A percentile compares a stretch with the other conserved stretches of the same genome.
These are phyloP conservation scores for Globisporangium iwayamae DNA, from an alignment of 352 stramenopile genomes.

Conservation along the genomic window DNA sequence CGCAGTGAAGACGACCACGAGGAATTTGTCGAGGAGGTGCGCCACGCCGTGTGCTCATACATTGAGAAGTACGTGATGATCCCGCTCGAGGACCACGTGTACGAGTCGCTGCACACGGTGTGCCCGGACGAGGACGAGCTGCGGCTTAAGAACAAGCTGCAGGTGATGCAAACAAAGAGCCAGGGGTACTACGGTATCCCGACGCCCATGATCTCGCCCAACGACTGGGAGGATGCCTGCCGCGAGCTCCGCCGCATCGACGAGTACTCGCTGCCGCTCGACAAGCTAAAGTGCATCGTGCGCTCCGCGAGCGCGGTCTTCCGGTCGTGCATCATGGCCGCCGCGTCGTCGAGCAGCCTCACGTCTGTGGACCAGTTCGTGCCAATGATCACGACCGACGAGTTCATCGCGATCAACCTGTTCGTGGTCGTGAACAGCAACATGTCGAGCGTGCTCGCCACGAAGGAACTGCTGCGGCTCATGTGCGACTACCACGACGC, in stretches of 20 bases:
- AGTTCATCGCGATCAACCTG: conserved; percentile 62
- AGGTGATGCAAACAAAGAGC: conserved; percentile 45
- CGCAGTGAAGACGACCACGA: conserved; percentile 46
- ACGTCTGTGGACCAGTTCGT: conserved; percentile 36
- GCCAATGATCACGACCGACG: conserved; percentile 53
- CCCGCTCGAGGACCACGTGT: conserved; percentile 55
- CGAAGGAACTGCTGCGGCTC: conserved; percentile 46
- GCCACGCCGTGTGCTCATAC: conserved; percentile 44
- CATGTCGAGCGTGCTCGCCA: conserved; percentile 40
- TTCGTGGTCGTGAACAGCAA: conserved; percentile 59
- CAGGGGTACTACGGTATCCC: conserved; percentile 58
- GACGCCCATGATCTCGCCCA: conserved; percentile 35
- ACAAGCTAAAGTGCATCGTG: conserved; percentile 74
- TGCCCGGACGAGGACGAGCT: conserved; percentile 45
- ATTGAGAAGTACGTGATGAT: conserved; percentile 54
- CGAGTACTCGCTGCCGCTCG: conserved; percentile 54
- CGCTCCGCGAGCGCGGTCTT: conserved; percentile 56
- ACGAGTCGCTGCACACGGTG: conserved; percentile 51
- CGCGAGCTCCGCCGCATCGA: conserved; percentile 47
- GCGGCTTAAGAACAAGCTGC: conserved; percentile 47
- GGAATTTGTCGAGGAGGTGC: conserved; percentile 58
- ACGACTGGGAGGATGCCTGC: conserved; percentile 57
- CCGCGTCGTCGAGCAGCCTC: conserved; percentile 25
- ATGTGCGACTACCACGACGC: conserved; percentile 59
- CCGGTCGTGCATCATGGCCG: conserved; percentile 24